These are phyloP conservation scores for Myriosclerotinia duriaeana DNA, from an alignment of 2,329 filamentous ascomycete species.

Conservation along the genomic window DNA sequence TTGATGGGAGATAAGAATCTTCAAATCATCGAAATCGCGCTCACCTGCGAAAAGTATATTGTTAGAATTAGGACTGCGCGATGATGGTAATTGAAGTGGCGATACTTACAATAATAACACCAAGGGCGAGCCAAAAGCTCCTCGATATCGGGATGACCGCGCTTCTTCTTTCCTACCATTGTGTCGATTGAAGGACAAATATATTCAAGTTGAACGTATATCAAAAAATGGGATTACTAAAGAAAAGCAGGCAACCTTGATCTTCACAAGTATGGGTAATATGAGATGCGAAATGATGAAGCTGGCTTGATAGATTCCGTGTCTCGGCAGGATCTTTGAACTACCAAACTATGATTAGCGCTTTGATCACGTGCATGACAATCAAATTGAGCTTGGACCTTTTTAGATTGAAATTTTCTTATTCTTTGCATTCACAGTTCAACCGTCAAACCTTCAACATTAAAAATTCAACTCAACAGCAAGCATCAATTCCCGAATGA, in stretches of 20 bases:
- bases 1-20: slow-evolving; percentile 94
- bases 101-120: slow-evolving; percentile 87
- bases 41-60: slow-evolving; percentile 59
- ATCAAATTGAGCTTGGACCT: neutral
- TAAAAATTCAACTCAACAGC: neutral
- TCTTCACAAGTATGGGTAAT: neutral
- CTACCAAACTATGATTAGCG: neutral
- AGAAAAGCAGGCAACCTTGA: neutral
- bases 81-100: slow-evolving; percentile 13
- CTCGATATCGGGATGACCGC: slow-evolving; percentile 80
- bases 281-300: neutral
- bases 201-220: neutral
- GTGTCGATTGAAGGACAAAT: slow-evolving; percentile 23
- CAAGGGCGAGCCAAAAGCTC: slow-evolving; percentile 84
- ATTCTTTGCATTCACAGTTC: neutral
- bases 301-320: slow-evolving; percentile 18
- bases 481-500: neutral
- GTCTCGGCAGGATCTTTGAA: neutral
- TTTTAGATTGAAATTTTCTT: neutral
- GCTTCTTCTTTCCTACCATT: slow-evolving; percentile 86
- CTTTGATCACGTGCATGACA: neutral
- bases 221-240: neutral
- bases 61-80: neutral
- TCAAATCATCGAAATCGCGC: slow-evolving; percentile 95
- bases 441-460: neutral